These are phyloP conservation scores for Sphagnum contortum DNA, from an alignment of 225 moss, liverwort and hornwort genomes.

Conservation along the genomic window DNA sequence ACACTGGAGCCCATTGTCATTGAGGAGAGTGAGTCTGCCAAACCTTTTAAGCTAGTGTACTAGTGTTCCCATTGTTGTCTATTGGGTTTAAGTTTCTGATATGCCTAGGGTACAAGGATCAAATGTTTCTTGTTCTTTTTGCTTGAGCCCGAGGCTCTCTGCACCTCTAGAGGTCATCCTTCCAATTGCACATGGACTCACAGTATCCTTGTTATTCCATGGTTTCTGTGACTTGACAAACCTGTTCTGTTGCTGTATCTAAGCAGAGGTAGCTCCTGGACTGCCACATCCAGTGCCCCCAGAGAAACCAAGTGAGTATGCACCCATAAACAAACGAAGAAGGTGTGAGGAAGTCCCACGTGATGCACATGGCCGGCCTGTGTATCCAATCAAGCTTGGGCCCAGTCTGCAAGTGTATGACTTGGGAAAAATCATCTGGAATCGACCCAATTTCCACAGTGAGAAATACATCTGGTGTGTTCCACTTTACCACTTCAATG, in stretches of 20 bases:
- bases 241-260: neutral
- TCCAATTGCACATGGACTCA: no score
- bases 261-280: slow-evolving; percentile 19
- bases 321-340: slow-evolving; percentile 81
- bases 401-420: slow-evolving; percentile 88
- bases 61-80: neutral
- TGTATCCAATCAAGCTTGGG: slow-evolving; percentile 83
- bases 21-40: slow-evolving; percentile 45
- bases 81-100: neutral
- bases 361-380: slow-evolving; percentile 62
- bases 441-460: slow-evolving; percentile 78
- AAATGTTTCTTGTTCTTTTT: no score
- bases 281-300: slow-evolving; percentile 34
- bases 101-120: no score
- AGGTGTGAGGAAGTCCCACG: slow-evolving; percentile 95
- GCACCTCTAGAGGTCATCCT: no score
- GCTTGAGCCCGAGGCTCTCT: no score
- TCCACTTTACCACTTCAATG: neutral
- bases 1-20: slow-evolving; percentile 34
- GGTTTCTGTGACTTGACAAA: no score
- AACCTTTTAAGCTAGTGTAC: neutral
- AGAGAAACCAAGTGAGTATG: slow-evolving; percentile 63
- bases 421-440: slow-evolving; percentile 79
- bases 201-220: no score
- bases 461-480: slow-evolving; percentile 88